A percentile compares a stretch with the other conserved stretches of the same genome.
Evolutionary conservation across 164 flowering plant species (phyloP).

Genomic region (Aristolochia fimbriata): DNA sequence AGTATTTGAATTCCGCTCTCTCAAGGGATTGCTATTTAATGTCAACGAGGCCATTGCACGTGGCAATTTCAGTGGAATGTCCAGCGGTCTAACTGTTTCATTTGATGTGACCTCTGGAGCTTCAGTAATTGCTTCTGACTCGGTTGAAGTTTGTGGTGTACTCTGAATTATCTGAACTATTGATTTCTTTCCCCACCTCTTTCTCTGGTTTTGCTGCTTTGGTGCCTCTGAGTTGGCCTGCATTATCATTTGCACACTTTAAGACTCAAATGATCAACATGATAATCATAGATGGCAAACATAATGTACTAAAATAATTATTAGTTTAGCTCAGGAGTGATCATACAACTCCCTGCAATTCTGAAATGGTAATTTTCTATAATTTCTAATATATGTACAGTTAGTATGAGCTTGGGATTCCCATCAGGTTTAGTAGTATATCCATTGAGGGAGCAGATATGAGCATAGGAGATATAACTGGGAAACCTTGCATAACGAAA

Average conservation of each 20-base stretch:
- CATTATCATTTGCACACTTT: background rate
- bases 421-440: no score
- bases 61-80: conserved; percentile 50
- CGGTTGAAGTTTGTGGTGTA: conserved; percentile 20
- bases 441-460: no score
- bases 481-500: no score
- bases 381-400: no score
- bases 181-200: conserved; percentile 58
- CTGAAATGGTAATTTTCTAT: no score
- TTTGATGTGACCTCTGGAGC: conserved; percentile 23
- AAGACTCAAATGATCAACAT: no score
- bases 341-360: no score
- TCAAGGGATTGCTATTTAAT: conserved; percentile 35
- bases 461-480: no score
- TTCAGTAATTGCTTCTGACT: conserved; percentile 21
- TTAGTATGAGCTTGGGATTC: no score
- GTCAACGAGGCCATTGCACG: conserved; percentile 64
- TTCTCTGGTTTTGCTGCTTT: conserved; percentile 38
- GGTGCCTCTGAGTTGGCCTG: conserved; percentile 62
- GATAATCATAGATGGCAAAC: no score
- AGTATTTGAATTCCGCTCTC: conserved; percentile 54
- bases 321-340: no score
- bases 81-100: conserved; percentile 16
- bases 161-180: conserved; percentile 57
- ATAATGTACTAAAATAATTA: no score